Base-by-base conservation (phyloP, 2,329 filamentous ascomycete species). In the Xylariomycetidae sp. region DNA sequence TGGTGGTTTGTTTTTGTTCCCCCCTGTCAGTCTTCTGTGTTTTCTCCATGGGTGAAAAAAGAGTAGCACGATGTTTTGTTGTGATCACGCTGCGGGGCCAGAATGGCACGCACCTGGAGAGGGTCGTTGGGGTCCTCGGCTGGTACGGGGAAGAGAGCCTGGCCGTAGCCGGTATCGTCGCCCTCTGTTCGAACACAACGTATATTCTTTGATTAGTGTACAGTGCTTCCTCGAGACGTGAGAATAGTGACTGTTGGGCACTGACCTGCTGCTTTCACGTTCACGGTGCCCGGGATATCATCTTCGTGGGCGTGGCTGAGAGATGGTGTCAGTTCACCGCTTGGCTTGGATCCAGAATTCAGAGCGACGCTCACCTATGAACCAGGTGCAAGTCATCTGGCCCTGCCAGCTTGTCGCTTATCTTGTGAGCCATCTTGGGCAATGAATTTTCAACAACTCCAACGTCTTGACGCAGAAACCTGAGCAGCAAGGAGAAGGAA, bases 61-160 rank as follows among this genome's bases (percentile, higher is more conserved):
- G n/a, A 23, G 20, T 8, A 23, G 20, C 20, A n/a, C 15, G 19
- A 30, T 31, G 8, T 36, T 17, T 16, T 23, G n/a, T 23, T n/a
- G n/a, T n/a, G n/a, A n/a, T n/a, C n/a, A n/a, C n/a, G n/a, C n/a
- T n/a, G n/a, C n/a, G n/a, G n/a, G n/a, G n/a, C n/a, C 20, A 8
- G 8, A 23, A 23, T 8, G 8, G 36, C 46, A 30, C 38, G 11
- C 54, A 67, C 64, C 50, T 69, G 69, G 8, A 78, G 60, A 6
- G 75, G 75, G 49, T 80, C 74, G 38, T 80, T 80, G 1, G 75
- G 75, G 44, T 79, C 74, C 34, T 76, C 67, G 2, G 74, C 70
- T 2, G 76, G 75, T 1, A 79, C 74, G 2, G 76, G 75, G 44
- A 71, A 80, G 4, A 80, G 61, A 3, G 76, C 75, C 50, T 79